Percentiles rank a stretch among this genome's conserved stretches.
phyloP scores from a whole-genome alignment of 2,329 filamentous ascomycete genomes.

The Hortaea werneckii region DNA sequence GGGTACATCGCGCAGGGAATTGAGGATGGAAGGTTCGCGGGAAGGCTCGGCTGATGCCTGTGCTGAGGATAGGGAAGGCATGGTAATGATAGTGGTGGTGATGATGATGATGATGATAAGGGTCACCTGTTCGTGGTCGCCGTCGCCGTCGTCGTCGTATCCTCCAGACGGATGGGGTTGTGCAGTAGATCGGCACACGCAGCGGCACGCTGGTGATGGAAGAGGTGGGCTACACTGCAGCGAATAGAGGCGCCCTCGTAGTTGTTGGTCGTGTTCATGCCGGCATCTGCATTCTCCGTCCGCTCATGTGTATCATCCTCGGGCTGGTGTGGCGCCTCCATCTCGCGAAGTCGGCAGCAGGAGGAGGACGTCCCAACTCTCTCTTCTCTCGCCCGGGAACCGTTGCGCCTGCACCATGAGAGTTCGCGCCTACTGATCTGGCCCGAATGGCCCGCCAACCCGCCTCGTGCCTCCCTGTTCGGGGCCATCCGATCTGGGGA shows the following conservation, averaged over 20 bases:
- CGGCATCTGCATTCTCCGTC: too few species aligned
- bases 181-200: constrained; percentile 7
- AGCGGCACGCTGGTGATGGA: constrained; percentile 5
- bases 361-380: too few species aligned
- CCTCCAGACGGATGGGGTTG: constrained; percentile 11
- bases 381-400: too few species aligned
- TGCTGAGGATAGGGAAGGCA: not conserved
- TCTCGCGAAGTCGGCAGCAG: too few species aligned
- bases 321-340: too few species aligned
- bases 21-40: constrained; percentile 14
- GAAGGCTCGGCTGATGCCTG: constrained; percentile 12
- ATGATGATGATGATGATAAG: constrained; percentile 1
- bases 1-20: constrained; percentile 13
- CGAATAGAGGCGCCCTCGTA: not conserved
- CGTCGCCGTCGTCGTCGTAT: constrained; percentile 7
- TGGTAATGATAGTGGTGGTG: not conserved
- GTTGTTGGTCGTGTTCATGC: not conserved
- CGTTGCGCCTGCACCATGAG: too few species aligned
- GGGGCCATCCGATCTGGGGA: too few species aligned
- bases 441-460: too few species aligned
- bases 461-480: too few species aligned
- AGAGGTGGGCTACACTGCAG: not conserved
- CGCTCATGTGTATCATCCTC: too few species aligned
- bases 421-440: too few species aligned
- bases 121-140: constrained; percentile 5